phyloP scores from a whole-genome alignment of 805 yeast species.

The Kuraishia molischiana region DNA sequence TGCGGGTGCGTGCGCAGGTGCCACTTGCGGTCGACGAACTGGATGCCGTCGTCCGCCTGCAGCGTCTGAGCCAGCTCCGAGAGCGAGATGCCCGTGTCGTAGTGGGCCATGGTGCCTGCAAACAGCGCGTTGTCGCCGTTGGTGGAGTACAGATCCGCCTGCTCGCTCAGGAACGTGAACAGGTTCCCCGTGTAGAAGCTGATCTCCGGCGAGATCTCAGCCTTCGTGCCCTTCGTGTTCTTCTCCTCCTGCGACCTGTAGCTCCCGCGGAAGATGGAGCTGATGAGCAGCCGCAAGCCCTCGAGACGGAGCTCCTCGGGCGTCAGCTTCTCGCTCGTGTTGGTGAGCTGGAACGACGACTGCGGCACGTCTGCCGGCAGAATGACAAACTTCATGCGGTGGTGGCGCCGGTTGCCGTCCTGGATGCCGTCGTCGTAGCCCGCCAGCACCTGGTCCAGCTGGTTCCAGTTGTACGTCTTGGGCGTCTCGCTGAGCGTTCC shows the following conservation, averaged over 20 bases:
- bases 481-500: slow-evolving; percentile 46
- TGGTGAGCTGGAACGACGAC: slow-evolving; percentile 25
- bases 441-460: slow-evolving; percentile 82
- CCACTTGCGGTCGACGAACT: slow-evolving; percentile 78
- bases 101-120: slow-evolving; percentile 26
- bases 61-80: slow-evolving; percentile 51
- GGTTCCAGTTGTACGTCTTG: slow-evolving; percentile 74
- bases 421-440: slow-evolving; percentile 75
- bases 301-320: slow-evolving; percentile 91
- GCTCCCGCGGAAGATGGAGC: slow-evolving; percentile 49
- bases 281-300: slow-evolving; percentile 66
- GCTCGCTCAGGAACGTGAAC: slow-evolving; percentile 50
- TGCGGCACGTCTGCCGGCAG: slow-evolving; percentile 69
- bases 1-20: slow-evolving; percentile 71
- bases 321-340: slow-evolving; percentile 48
- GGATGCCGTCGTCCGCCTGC: slow-evolving; percentile 56
- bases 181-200: slow-evolving; percentile 83
- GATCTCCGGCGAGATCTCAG: slow-evolving; percentile 61
- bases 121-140: slow-evolving; percentile 9
- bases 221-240: slow-evolving; percentile 23
- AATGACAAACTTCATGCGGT: slow-evolving; percentile 74
- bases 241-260: slow-evolving; percentile 33
- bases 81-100: slow-evolving; percentile 41
- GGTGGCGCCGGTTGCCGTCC: slow-evolving; percentile 40
- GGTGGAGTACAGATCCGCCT: slow-evolving; percentile 27